phyloP scores from a whole-genome alignment of 495 filamentous ascomycete species.

The Hypoxylon fuscum region DNA sequence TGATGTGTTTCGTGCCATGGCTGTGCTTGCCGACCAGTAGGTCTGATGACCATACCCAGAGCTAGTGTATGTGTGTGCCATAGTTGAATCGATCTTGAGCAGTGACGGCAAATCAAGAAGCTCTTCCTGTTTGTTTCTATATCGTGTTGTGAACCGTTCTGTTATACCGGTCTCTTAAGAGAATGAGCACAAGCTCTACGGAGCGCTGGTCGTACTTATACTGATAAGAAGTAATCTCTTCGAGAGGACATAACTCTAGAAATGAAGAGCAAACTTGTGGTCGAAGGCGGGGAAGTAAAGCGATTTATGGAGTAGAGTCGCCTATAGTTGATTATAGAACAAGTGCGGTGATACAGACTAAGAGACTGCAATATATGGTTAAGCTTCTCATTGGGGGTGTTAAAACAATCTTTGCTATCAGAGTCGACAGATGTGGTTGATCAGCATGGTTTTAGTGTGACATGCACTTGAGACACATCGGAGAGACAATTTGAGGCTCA shows the following conservation, averaged over 20 bases:
- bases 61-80: conserved; percentile 17
- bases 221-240: conserved; percentile 3
- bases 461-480: conserved; percentile 14
- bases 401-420: conserved; percentile 26
- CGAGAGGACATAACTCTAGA: conserved; percentile 1
- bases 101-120: background rate
- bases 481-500: conserved; percentile 36
- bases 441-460: conserved; percentile 25
- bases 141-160: conserved; percentile 18
- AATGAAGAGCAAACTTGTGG: conserved; percentile 22
- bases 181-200: conserved; percentile 6
- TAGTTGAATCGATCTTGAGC: conserved; percentile 2
- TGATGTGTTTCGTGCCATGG: conserved; percentile 28
- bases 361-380: conserved; percentile 10
- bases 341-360: conserved; percentile 36
- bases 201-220: conserved; percentile 31
- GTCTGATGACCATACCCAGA: conserved; percentile 20
- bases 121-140: background rate
- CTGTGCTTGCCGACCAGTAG: conserved; percentile 25
- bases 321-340: conserved; percentile 15
- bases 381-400: conserved; percentile 24
- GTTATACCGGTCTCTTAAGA: conserved; percentile 17
- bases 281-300: conserved; percentile 13
- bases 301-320: conserved; percentile 16
- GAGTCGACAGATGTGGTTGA: conserved; percentile 21